These are phyloP conservation scores for Coniochaeta prunicola DNA, from an alignment of 2,329 filamentous ascomycete species.

Conservation along the genomic window DNA sequence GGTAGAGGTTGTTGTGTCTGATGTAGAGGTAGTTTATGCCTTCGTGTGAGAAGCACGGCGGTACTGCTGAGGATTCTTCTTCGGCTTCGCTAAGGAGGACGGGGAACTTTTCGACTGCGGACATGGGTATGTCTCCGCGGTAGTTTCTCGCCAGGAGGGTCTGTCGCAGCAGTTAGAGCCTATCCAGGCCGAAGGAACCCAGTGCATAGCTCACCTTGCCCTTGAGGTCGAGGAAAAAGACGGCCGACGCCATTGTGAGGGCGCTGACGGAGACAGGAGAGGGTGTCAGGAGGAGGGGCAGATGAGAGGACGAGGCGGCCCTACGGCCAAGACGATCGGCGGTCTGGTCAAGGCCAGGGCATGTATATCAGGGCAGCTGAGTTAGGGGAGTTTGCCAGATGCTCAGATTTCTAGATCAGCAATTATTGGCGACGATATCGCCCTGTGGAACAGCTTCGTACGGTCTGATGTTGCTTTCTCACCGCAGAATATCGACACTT, in stretches of 20 bases:
- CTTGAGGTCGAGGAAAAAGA: conserved; percentile 99
- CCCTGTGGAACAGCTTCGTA: no score
- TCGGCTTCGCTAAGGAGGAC: conserved; percentile 94
- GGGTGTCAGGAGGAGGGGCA: conserved; percentile 16
- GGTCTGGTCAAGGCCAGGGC: neutral
- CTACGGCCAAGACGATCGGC: conserved; percentile 4
- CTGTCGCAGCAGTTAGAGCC: conserved; percentile 35
- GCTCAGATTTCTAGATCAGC: no score
- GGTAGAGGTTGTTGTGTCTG: conserved; percentile 97
- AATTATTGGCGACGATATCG: no score
- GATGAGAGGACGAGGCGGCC: conserved; percentile 7
- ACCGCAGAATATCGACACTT: neutral
- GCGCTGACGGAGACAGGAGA: conserved; percentile 8
- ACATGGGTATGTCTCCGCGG: conserved; percentile 97
- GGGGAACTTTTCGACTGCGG: conserved; percentile 95
- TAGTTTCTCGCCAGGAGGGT: conserved; percentile 98
- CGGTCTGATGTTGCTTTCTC: neutral
- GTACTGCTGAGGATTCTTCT: conserved; percentile 96
- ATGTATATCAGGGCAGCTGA: neutral
- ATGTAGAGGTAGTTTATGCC: conserved; percentile 99
- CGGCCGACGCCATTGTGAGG: conserved; percentile 79
- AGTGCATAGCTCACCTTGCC: conserved; percentile 67
- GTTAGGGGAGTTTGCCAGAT: neutral
- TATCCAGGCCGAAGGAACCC: neutral
- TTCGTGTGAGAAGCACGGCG: conserved; percentile 96